Conservation (phyloP, 352 stramenopile genomes). For the Phytophthora pinifolia region DNA sequence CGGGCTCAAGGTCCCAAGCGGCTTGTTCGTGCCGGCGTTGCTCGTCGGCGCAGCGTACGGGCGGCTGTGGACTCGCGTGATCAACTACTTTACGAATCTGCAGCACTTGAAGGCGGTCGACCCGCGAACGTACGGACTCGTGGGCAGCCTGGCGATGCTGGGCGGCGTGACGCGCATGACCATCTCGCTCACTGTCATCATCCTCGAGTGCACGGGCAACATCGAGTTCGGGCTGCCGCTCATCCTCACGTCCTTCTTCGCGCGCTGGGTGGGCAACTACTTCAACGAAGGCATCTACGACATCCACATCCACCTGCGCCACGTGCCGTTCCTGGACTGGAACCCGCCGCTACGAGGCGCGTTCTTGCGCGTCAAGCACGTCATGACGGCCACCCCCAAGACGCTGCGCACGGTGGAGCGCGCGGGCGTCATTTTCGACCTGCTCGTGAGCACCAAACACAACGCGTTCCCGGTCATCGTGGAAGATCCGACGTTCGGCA, state of each 20-base stretch:
- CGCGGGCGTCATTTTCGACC: conserved; percentile 92
- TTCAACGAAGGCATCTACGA: conserved; percentile 99
- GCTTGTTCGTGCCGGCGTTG: conserved; percentile 96
- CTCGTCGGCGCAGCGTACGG: conserved; percentile 95
- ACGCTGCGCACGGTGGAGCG: conserved; percentile 93
- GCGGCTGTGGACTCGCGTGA: conserved; percentile 83
- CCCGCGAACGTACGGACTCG: conserved; percentile 94
- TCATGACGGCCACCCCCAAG: conserved; percentile 95
- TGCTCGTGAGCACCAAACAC: conserved; percentile 83
- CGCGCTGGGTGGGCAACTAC: conserved; percentile 96
- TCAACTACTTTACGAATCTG: conserved; percentile 74
- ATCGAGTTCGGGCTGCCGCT: conserved; percentile 98
- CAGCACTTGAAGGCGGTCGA: conserved; percentile 67
- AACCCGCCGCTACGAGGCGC: conserved; percentile 63
- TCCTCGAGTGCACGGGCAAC: conserved; percentile 98
- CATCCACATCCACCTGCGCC: conserved; percentile 96
- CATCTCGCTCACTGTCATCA: conserved; percentile 98
- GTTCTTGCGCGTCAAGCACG: conserved; percentile 87
- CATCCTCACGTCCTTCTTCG: conserved; percentile 97
- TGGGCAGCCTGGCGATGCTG: conserved; percentile 95
- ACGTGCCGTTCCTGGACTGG: conserved; percentile 81
- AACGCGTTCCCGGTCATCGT: conserved; percentile 89
- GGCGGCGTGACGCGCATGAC: conserved; percentile 98
- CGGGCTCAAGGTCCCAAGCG: conserved; percentile 95
- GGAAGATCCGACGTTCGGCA: conserved; percentile 81